Percentiles rank a stretch among this genome's conserved stretches.
Evolutionary conservation across 2,329 filamentous ascomycete genomes (phyloP).

Genomic region (Penicillium sp.): DNA sequence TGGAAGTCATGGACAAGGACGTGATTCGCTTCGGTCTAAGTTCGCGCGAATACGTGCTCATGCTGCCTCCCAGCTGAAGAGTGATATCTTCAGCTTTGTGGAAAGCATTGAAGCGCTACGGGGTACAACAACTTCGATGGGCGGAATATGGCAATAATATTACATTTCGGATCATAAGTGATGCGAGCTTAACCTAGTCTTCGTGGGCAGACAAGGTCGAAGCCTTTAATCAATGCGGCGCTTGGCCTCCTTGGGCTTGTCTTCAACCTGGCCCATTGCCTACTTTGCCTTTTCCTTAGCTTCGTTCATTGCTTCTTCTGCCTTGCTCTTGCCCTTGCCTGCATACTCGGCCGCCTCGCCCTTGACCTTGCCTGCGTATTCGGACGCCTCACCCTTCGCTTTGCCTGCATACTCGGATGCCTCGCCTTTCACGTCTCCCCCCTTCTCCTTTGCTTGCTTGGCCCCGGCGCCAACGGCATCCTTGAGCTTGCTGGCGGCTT

Average conservation of each 20-base stretch:
- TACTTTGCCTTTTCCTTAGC: conserved; percentile 29
- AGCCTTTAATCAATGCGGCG: neutral
- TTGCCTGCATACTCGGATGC: conserved; percentile 29
- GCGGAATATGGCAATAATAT: neutral
- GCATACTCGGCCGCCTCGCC: conserved; percentile 27
- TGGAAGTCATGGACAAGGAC: conserved; percentile 86
- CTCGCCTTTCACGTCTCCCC: conserved; percentile 31
- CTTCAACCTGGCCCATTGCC: conserved; percentile 25
- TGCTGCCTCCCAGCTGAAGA: conserved; percentile 61
- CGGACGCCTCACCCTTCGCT: conserved; percentile 39
- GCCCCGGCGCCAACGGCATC: conserved; percentile 41
- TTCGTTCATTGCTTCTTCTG: conserved; percentile 28
- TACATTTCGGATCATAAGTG: conserved; percentile 4
- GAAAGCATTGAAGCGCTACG: neutral
- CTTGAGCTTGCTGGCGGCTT: conserved; percentile 48
- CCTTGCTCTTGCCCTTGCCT: conserved; percentile 36
- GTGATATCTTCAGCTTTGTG: neutral
- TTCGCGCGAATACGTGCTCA: conserved; percentile 90
- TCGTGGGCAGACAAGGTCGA: neutral
- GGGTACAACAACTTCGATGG: neutral
- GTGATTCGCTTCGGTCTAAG: conserved; percentile 84
- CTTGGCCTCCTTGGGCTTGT: conserved; percentile 27
- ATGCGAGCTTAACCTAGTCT: neutral
- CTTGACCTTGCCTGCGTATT: conserved; percentile 46
- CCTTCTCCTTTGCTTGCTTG: conserved; percentile 48